Evolutionary conservation across 768 basidiomycete genomes (phyloP).

Genomic region (Candolleomyces efflorescens): DNA sequence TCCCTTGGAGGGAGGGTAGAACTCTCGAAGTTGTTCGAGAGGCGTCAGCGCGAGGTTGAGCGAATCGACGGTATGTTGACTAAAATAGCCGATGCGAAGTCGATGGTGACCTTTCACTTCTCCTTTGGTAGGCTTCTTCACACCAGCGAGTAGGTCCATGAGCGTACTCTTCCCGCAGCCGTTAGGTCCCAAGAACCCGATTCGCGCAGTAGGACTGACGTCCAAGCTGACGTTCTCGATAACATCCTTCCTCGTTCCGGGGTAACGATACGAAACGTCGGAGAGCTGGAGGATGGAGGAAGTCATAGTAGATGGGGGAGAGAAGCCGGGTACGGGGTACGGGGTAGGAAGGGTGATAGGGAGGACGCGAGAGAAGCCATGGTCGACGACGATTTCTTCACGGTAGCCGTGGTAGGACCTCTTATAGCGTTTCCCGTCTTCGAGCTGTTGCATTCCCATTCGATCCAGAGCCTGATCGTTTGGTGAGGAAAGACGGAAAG

Average conservation of each 20-base stretch:
- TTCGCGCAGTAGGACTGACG: constrained; percentile 23
- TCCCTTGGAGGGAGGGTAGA: constrained; percentile 12
- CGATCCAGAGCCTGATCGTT: constrained; percentile 24
- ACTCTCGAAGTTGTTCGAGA: constrained; percentile 22
- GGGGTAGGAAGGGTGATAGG: constrained; percentile 28
- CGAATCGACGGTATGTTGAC: constrained; percentile 58
- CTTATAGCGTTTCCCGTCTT: constrained; percentile 28
- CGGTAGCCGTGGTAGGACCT: constrained; percentile 28
- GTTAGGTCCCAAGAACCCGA: constrained; percentile 33
- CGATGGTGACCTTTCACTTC: constrained; percentile 49
- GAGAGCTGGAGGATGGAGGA: constrained; percentile 27
- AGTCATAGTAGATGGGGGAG: constrained; percentile 1
- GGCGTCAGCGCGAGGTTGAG: constrained; percentile 29
- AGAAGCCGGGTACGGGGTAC: constrained; percentile 26
- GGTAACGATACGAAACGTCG: constrained; percentile 28
- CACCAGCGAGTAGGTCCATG: constrained; percentile 41
- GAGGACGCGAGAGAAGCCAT: constrained; percentile 26
- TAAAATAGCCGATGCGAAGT: constrained; percentile 55
- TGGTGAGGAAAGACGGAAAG: not conserved
- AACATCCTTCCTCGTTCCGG: constrained; percentile 9
- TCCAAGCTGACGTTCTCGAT: constrained; percentile 27
- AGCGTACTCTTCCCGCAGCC: constrained; percentile 58
- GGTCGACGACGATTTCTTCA: constrained; percentile 31
- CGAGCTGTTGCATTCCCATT: constrained; percentile 29
- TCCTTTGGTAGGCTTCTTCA: constrained; percentile 39